A percentile compares a stretch with the other conserved stretches of the same genome.
phyloP scores from a whole-genome alignment of 169 alveolate species.

The Plasmodium yoelii region DNA sequence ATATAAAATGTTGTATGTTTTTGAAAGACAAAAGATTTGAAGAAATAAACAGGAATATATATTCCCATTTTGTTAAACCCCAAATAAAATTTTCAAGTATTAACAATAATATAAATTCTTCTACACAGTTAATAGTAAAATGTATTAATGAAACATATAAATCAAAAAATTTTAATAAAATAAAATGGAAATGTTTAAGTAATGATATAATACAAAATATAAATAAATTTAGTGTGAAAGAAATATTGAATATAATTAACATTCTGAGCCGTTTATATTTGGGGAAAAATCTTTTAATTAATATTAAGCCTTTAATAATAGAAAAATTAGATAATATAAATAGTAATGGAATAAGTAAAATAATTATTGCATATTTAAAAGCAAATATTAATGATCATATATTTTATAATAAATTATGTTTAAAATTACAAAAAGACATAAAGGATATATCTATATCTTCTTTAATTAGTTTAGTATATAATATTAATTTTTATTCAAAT shows the following conservation, averaged over 20 bases:
- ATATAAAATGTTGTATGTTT: background rate
- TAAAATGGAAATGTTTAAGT: constrained; percentile 62
- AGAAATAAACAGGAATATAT: background rate
- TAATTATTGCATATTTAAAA: constrained; percentile 39
- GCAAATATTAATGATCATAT: constrained; percentile 45
- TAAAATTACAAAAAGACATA: constrained; percentile 13
- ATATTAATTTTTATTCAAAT: constrained; percentile 22
- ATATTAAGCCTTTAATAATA: constrained; percentile 13
- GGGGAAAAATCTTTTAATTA: constrained; percentile 45
- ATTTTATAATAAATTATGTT: constrained; percentile 32
- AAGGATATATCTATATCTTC: constrained; percentile 10
- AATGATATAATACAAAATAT: constrained; percentile 59
- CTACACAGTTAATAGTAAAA: constrained; percentile 62
- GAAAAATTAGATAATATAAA: constrained; percentile 20
- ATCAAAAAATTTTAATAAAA: constrained; percentile 70
- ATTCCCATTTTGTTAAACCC: too few species aligned
- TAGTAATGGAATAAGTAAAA: constrained; percentile 5
- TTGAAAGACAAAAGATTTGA: background rate
- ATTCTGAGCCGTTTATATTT: constrained; percentile 52
- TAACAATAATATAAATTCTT: constrained; percentile 19
- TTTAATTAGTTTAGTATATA: constrained; percentile 38
- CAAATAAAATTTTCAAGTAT: too few species aligned
- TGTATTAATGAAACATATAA: constrained; percentile 65
- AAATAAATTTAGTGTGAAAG: constrained; percentile 43
- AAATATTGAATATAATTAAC: constrained; percentile 38